Base-by-base conservation (phyloP, 2,329 filamentous ascomycete genomes). In the Fusarium sp. region DNA sequence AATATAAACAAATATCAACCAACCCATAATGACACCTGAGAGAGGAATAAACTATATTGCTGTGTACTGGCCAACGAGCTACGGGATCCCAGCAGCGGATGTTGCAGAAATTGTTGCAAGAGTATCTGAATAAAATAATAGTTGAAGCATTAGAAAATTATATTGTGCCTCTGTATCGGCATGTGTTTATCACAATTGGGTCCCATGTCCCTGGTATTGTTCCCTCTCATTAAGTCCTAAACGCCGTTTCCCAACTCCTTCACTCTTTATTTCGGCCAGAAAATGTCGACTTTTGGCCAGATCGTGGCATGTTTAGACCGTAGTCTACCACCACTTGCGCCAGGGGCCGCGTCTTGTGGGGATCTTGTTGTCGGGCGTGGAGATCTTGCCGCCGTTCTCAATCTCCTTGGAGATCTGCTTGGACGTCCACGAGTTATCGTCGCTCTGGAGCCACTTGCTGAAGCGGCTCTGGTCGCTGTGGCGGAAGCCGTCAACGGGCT, bases 381-480 rank as follows among this genome's bases (percentile, higher is more conserved):
- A 68, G 36, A 76, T 75, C 27, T 60, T 52, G 11, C 71, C 63
- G n/a, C 74, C 74, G 23, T 67, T 68, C 15, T 73, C 68, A 16
- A 76, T 51, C 28, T 75, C 61, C 18, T 63, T 50, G 23, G 74
- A 68, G 36, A 70, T 73, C 67, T 65, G 65, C 75, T 73, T 76
- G 58, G 71, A 73, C 52, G 68, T 72, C 68, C 67, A 65, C 60
- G 71, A 75, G 59, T 68, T 66, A 40, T 76, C 73, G 15, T 75
- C 63, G 41, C 72, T 76, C 58, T 73, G 62, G 23, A 77, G 71
- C 73, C 76, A 77, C 59, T 76, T 75, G 64, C 73, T 68, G 34
- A 77, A 46, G 23, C 67, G 61, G 39, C 48, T 57, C 46, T 72
- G 61, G 18, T 77, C 76, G 39, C 66, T 63, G 48, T 66, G 60